A percentile compares a stretch with the other conserved stretches of the same genome.
Conservation (phyloP, 2,329 filamentous ascomycete species). For the Fonsecaea nubica region DNA sequence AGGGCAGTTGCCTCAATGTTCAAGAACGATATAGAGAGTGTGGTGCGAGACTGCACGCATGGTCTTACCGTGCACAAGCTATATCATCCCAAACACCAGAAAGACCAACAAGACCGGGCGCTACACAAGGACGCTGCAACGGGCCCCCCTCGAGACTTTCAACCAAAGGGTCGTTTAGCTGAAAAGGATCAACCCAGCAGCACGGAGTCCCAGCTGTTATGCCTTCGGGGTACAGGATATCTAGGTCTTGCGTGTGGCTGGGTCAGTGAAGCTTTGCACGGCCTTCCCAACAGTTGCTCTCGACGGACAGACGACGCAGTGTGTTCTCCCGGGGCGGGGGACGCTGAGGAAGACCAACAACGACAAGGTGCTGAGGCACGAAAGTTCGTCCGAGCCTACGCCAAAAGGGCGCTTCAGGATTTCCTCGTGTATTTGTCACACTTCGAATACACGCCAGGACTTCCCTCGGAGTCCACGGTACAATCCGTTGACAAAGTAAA, state of each 20-base stretch:
- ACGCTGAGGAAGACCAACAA: slow-evolving; percentile 41
- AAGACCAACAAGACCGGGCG: slow-evolving; percentile 61
- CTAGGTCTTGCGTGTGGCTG: slow-evolving; percentile 73
- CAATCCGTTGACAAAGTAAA: slow-evolving; percentile 65
- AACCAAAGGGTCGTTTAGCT: slow-evolving; percentile 59
- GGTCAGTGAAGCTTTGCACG: slow-evolving; percentile 64
- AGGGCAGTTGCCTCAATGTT: slow-evolving; percentile 76
- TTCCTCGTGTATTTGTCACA: slow-evolving; percentile 74
- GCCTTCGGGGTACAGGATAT: slow-evolving; percentile 76
- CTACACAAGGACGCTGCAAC: slow-evolving; percentile 49
- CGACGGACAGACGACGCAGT: slow-evolving; percentile 39
- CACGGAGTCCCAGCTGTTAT: slow-evolving; percentile 75
- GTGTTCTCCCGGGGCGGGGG: slow-evolving; percentile 44
- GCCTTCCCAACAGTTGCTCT: slow-evolving; percentile 41
- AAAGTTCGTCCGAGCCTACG: slow-evolving; percentile 74
- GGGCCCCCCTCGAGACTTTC: slow-evolving; percentile 50
- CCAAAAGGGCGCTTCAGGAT: slow-evolving; percentile 77
- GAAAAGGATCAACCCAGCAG: slow-evolving; percentile 75
- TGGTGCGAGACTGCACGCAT: slow-evolving; percentile 71
- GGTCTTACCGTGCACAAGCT: slow-evolving; percentile 65
- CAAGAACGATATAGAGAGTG: slow-evolving; percentile 74
- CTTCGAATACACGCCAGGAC: slow-evolving; percentile 78
- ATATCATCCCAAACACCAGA: slow-evolving; percentile 60
- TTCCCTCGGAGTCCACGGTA: slow-evolving; percentile 62
- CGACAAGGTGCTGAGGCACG: slow-evolving; percentile 62